Base-by-base conservation (phyloP, 108 stramenopile species). In the Discostella stelligeroides region DNA sequence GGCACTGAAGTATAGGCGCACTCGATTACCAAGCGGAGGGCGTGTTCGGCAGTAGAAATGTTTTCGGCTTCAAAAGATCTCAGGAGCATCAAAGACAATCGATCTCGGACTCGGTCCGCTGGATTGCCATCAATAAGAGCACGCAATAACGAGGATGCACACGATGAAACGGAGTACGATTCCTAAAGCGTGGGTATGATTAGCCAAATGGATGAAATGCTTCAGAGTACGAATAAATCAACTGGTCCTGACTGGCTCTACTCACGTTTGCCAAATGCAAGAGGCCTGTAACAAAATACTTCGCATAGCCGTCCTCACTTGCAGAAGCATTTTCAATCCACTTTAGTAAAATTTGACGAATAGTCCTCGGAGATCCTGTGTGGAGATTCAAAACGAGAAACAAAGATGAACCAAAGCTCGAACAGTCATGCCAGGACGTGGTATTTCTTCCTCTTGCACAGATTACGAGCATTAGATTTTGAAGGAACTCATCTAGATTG, bases 91-190 rank as follows among this genome's bases (percentile, higher is more conserved):
- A 68, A 62, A 46, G 72, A 80, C 28, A 80, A 40, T 24, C 63
- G 50, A 50, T 80, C 79, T 55, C 62, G 46, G 11, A 71, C 58
- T 38, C 60, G 60, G 55, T 79, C 72, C 9, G 54, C 29, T 25
- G 72, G 71, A 46, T 47, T 79, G 54, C 78, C 78, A 24, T 59
- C 62, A 20, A 80, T 66, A 56, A 80, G 47, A 34, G 68, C 72
- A 25, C 79, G 79, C 50, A 73, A 34, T 14, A 80, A 43, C 1
- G 63, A 68, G 47, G 79, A 80, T 50, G 79, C 66, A 48, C 61
- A 59, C 10, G 79, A 48, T 47, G 67, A 69, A 11, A 73, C 63
- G 11, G 79, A 53, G 45, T 68, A 80, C 11, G 41, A 69, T 73
- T 63, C 60, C 79, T 80, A 29, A 27, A 23, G n/a, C 23, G 47